Evolutionary conservation across 805 yeast species (phyloP).

Genomic region (Ogataea minuta): DNA sequence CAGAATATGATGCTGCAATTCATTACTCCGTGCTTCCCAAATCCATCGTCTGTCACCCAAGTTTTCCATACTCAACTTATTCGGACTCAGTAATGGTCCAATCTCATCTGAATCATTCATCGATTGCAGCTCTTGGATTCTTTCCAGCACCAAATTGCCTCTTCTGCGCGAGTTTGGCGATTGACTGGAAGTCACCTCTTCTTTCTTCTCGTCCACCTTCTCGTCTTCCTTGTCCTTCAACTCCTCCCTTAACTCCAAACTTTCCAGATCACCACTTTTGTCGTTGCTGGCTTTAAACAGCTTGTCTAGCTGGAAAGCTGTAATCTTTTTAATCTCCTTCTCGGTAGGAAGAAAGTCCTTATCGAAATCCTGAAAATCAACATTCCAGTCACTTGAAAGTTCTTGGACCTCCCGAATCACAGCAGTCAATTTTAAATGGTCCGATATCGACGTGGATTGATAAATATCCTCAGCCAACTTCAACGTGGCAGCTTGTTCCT

Average conservation of each 20-base stretch:
- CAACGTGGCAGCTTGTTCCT: slow-evolving; percentile 49
- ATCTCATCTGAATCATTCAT: slow-evolving; percentile 9
- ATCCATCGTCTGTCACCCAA: slow-evolving; percentile 17
- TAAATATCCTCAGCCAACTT: slow-evolving; percentile 52
- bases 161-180: slow-evolving; percentile 17
- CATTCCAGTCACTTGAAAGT: slow-evolving; percentile 83
- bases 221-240: slow-evolving; percentile 16
- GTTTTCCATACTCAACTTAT: slow-evolving; percentile 2
- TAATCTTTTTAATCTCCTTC: slow-evolving; percentile 85
- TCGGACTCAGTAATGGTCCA: slow-evolving; percentile 6
- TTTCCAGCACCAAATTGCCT: slow-evolving; percentile 25
- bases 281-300: slow-evolving; percentile 50
- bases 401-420: slow-evolving; percentile 73
- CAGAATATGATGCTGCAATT: slow-evolving; percentile 22
- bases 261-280: slow-evolving; percentile 26
- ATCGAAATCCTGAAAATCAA: slow-evolving; percentile 78
- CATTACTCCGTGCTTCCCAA: slow-evolving; percentile 26
- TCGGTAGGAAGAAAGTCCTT: slow-evolving; percentile 81
- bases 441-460: slow-evolving; percentile 54
- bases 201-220: slow-evolving; percentile 16
- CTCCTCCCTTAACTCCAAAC: slow-evolving; percentile 15
- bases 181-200: slow-evolving; percentile 9
- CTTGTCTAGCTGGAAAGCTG: slow-evolving; percentile 80
- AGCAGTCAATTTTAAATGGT: slow-evolving; percentile 67
- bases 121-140: slow-evolving; percentile 25